Conservation (phyloP, 345 rosid species). For the Litchi chinensis region DNA sequence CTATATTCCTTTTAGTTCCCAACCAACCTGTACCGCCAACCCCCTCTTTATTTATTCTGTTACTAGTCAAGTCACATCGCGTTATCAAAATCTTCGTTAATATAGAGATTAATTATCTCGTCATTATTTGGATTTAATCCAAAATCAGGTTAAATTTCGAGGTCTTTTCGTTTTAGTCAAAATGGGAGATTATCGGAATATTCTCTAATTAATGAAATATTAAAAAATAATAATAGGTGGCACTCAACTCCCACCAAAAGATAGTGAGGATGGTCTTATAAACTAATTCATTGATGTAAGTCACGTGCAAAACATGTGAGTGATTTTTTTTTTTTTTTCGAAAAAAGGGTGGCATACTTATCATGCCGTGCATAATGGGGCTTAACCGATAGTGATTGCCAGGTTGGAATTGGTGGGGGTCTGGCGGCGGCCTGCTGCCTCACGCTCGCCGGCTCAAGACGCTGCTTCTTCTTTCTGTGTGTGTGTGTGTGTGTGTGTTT, state of each 20-base stretch:
- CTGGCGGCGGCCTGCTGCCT: slow-evolving; percentile 17
- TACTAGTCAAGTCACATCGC: neutral
- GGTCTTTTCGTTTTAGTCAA: too few species aligned
- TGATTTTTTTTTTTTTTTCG: neutral
- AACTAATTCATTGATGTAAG: neutral
- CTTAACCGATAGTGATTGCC: slow-evolving; percentile 30
- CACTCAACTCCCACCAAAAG: too few species aligned
- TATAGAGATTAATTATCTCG: too few species aligned
- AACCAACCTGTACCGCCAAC: neutral
- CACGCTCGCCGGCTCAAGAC: neutral
- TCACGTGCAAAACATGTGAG: neutral
- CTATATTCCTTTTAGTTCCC: neutral
- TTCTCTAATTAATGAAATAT: neutral
- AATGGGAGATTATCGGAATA: neutral
- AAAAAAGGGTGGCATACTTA: too few species aligned
- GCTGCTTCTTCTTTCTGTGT: neutral
- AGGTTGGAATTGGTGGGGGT: slow-evolving; percentile 16
- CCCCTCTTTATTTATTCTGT: too few species aligned
- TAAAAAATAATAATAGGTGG: too few species aligned
- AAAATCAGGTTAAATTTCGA: too few species aligned
- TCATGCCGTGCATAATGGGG: neutral
- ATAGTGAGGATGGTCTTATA: too few species aligned
- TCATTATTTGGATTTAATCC: too few species aligned
- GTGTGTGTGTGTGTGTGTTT: neutral
- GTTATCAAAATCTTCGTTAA: too few species aligned